These are phyloP conservation scores for Sporothrix brunneoviolacea DNA, from an alignment of 2,329 filamentous ascomycete genomes.

Conservation along the genomic window DNA sequence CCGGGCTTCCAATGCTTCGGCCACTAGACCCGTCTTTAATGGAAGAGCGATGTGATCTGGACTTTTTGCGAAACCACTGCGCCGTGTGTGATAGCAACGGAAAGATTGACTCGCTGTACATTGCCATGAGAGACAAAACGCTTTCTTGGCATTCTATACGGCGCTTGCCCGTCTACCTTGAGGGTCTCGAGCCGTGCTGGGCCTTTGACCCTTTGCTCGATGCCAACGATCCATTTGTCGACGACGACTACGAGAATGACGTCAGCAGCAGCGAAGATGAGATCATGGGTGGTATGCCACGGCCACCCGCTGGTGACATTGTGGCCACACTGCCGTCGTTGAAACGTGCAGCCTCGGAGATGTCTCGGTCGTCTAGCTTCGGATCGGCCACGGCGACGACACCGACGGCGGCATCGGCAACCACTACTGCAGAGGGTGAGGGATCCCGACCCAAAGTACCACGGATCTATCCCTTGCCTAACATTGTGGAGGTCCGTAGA, in stretches of 20 bases:
- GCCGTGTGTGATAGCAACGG: conserved; percentile 49
- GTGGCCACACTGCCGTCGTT: conserved; percentile 33
- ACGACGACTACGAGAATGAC: conserved; percentile 7
- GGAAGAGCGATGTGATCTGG: conserved; percentile 38
- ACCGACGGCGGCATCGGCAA: conserved; percentile 18
- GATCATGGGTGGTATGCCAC: conserved; percentile 11
- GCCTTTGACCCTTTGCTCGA: conserved; percentile 45
- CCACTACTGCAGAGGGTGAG: conserved; percentile 18
- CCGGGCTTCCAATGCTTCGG: conserved; percentile 54
- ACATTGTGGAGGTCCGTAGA: conserved; percentile 32
- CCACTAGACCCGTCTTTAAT: conserved; percentile 40
- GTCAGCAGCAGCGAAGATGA: conserved; percentile 17
- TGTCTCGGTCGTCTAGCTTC: conserved; percentile 42
- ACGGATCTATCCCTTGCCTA: conserved; percentile 34
- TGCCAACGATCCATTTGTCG: conserved; percentile 17
- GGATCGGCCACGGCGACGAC: conserved; percentile 28
- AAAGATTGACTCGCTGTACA: conserved; percentile 53
- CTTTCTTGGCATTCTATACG: conserved; percentile 51
- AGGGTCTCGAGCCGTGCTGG: conserved; percentile 51
- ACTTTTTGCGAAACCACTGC: conserved; percentile 47
- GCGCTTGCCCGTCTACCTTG: conserved; percentile 40
- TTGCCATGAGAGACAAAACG: conserved; percentile 47
- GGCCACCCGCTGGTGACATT: conserved; percentile 43
- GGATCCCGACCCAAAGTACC: conserved; percentile 26
- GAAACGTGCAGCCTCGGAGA: conserved; percentile 48